Percentiles rank a stretch among this genome's conserved stretches.
phyloP scores from a whole-genome alignment of 306 rosid species.

The Mimosa pudica region DNA sequence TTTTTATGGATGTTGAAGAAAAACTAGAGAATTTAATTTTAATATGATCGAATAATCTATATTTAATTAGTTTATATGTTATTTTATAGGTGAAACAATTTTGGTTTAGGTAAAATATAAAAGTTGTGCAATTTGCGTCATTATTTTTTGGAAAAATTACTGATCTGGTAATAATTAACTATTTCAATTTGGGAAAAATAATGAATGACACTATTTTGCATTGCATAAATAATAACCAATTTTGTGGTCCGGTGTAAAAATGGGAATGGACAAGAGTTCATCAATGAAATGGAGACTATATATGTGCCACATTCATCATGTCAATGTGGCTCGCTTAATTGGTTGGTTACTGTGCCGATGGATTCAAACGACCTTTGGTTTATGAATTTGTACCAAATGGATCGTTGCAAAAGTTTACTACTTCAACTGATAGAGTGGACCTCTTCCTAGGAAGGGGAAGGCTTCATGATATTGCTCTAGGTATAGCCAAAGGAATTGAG shows the following conservation, averaged over 20 bases:
- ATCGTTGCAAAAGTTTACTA: conserved; percentile 41
- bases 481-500: conserved; percentile 6
- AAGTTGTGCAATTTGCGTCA: no score
- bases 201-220: no score
- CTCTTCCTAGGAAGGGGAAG: conserved; percentile 27
- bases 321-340: conserved; percentile 42
- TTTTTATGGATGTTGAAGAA: no score
- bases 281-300: conserved; percentile 45
- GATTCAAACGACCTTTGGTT: conserved; percentile 33
- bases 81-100: no score
- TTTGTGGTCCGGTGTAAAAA: background rate
- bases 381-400: conserved; percentile 20
- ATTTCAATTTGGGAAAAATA: no score
- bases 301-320: conserved; percentile 43
- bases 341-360: conserved; percentile 45
- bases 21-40: no score
- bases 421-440: conserved; percentile 26
- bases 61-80: no score
- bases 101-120: no score
- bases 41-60: no score
- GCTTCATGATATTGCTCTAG: background rate
- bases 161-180: no score
- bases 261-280: conserved; percentile 43
- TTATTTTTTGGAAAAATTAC: no score
- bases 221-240: no score